Evolutionary conservation across 352 stramenopile genomes (phyloP), one percentile per base, ranked within the genome.

Genomic region (Globisporangium spinosum): DNA sequence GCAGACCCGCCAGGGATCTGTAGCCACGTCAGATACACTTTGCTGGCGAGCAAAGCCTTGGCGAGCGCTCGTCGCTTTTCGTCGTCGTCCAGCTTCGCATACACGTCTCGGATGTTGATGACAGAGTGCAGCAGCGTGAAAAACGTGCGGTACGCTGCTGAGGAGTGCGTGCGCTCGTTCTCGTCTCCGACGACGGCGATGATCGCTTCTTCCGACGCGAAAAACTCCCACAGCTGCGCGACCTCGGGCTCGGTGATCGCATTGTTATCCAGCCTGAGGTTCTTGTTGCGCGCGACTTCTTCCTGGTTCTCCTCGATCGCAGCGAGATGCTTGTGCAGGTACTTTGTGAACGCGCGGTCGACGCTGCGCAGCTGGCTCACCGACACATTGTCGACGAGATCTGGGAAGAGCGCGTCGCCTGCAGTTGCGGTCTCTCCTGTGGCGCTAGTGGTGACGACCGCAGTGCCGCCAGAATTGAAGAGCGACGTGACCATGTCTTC

Each of bases 11-110:
- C 87, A 7, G 87, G 89, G 34, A 95, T 59, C 67, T 94, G 87
- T 17, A 96, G 69, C 89, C 89, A 96, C 40, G 70, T 72, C 7
- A 96, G 64, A 53, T 96, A 96, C 3, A 90, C 67, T 61, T 91
- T 93, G 12, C 83, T 74, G 7, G 85, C 89, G 34, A 91, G 70
- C 4, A 94, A 65, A 29, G 85, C 87, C 64, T 85, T 90, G 15
- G 79, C 58, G 34, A 93, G 70, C 38, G 74, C 79, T 9, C 71
- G 38, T 8, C 72, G 67, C 68, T 86, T 81, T 40, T 82, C 73
- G 32, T 76, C 53, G 15, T 74, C 65, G 20, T 62, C 51, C 45
- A 90, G 57, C 15, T 34, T 70, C n/a, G 71, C 68, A 63, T 87
- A 92, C 13, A 77, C 72, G 32, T 91, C 82, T 45, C 82, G 75